Base-by-base conservation (phyloP, 495 filamentous ascomycete genomes). In the Podospora australis region DNA sequence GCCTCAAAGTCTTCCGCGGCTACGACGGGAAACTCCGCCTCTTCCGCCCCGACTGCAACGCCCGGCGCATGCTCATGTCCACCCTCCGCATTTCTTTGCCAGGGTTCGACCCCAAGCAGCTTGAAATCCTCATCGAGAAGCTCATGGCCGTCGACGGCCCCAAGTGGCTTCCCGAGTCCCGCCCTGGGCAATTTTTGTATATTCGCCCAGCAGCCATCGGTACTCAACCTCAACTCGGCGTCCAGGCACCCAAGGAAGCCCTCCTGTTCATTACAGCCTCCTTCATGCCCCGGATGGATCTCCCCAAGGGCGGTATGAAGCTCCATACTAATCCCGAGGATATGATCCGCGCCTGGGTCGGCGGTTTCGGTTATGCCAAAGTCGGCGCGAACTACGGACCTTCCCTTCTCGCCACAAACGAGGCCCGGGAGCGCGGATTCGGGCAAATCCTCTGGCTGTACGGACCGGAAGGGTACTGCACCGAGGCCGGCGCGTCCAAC, bases 401-500 rank as follows among this genome's bases (percentile, higher is more conserved):
- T 6, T 80, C 74, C 20, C 70, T 96, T 32, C 74, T 85, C 48
- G 83, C 88, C 2, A 87, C 90, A 35, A 71, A 74, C 29, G 82
- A 88, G 61, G 90, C 90, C 6, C 69, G 75, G 47, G 72, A 69
- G 9, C 63, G 74, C 46, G 90, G 90, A 3, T 95, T 81, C 54
- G 77, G 90, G 57, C 90, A 95, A 73, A 84, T 95, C 24, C 77
- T 96, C n/a, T 96, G 90, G 90, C 74, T 96, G 41, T 89, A 91
- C 53, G 87, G 86, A 2, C 65, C 74, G 38, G 70, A 89, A 35
- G 78, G 80, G 10, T 77, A 79, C 56, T 86, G 94, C 35, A 96
- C 90, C 4, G 90, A 96, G 70, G 89, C 89, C 1, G 90, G 90
- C n/a, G 88, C 88, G 8, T 83, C 78, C 48, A 95, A 95, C 65